phyloP scores from a whole-genome alignment of 352 stramenopile species.

The Phytophthora quininea region DNA sequence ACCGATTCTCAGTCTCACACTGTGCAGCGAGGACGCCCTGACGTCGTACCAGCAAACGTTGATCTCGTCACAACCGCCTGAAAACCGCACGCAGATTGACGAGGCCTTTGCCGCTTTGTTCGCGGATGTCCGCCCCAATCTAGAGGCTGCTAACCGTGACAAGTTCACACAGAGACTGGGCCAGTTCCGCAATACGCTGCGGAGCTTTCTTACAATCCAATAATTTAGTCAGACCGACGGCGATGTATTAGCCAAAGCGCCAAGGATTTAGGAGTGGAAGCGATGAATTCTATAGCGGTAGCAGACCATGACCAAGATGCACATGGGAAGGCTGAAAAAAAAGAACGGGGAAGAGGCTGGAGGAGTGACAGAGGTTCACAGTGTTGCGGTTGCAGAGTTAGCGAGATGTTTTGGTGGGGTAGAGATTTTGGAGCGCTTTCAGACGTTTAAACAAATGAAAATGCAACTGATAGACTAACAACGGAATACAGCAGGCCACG shows the following conservation, averaged over 20 bases:
- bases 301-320: not conserved
- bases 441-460: constrained; percentile 22
- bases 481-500: constrained; percentile 32
- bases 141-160: constrained; percentile 98
- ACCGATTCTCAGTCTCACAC: constrained; percentile 97
- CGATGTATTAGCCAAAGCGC: constrained; percentile 13
- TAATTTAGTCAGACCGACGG: constrained; percentile 37
- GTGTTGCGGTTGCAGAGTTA: constrained; percentile 15
- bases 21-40: constrained; percentile 93
- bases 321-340: not conserved
- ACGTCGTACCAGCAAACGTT: constrained; percentile 96
- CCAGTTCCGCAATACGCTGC: constrained; percentile 95
- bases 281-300: not conserved
- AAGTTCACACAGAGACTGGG: constrained; percentile 98
- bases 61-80: constrained; percentile 90
- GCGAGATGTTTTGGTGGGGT: constrained; percentile 11
- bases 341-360: constrained; percentile 5
- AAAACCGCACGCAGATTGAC: constrained; percentile 94
- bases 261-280: not conserved
- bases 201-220: constrained; percentile 94
- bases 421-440: constrained; percentile 25
- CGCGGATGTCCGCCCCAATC: constrained; percentile 93
- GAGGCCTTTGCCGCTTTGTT: constrained; percentile 97
- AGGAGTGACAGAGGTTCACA: constrained; percentile 28
- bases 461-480: constrained; percentile 44